Conservation (phyloP, 1,284 basidiomycete genomes). For the Naganishia cerealis region DNA sequence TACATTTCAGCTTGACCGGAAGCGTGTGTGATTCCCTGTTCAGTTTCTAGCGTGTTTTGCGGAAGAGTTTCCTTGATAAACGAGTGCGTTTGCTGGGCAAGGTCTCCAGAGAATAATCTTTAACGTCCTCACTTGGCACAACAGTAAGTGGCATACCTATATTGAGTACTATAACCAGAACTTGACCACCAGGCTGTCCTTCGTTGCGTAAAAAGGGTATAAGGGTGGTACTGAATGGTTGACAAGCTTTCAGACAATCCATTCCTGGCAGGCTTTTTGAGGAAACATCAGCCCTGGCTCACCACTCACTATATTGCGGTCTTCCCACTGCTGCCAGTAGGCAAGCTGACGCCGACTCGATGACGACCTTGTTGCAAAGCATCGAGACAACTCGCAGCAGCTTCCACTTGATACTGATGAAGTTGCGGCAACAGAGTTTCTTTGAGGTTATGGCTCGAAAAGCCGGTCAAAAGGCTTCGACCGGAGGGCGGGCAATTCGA, state of each 20-base stretch:
- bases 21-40: conserved; percentile 77
- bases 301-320: conserved; percentile 88
- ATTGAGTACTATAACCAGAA: conserved; percentile 48
- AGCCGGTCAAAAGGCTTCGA: not conserved
- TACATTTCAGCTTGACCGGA: conserved; percentile 82
- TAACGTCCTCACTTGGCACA: not conserved
- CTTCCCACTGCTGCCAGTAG: conserved; percentile 87
- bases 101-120: conserved; percentile 64
- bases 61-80: conserved; percentile 71
- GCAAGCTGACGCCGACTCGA: conserved; percentile 84
- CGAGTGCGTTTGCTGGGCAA: conserved; percentile 78
- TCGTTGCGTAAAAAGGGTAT: conserved; percentile 10
- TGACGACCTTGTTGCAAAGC: conserved; percentile 66
- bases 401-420: conserved; percentile 88
- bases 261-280: not conserved
- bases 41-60: conserved; percentile 79
- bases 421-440: conserved; percentile 50
- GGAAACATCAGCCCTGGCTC: conserved; percentile 36
- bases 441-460: not conserved
- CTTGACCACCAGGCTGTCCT: conserved; percentile 40
- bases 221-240: conserved; percentile 20
- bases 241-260: not conserved
- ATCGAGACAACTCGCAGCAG: conserved; percentile 72
- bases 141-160: conserved; percentile 33
- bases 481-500: not conserved